Base-by-base conservation (phyloP, 495 filamentous ascomycete species). In the Amorphotheca resinae region DNA sequence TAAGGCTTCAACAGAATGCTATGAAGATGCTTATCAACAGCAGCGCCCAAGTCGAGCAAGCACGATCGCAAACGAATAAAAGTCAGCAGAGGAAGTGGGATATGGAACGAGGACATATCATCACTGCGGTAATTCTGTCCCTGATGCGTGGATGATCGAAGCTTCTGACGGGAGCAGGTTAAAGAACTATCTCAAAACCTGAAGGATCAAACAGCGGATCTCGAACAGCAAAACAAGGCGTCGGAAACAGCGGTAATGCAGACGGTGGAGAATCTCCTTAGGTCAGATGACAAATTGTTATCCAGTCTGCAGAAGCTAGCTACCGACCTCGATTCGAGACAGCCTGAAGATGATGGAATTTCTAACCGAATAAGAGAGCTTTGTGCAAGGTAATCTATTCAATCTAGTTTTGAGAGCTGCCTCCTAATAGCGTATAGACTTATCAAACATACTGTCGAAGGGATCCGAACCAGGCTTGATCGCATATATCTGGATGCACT, bases 401-500 rank as follows among this genome's bases (percentile, higher is more conserved):
- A 17, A 15, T 26, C 3, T 8, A 8, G 16, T 36, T 18, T 15
- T 26, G 4, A 30, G 34, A 6, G 33, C 2, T 2, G 41, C 11
- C 26, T 25, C 30, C 33, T 26, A n/a, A n/a, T n/a, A 32, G 31
- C 26, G 22, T 9, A 37, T 26, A 46, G 36, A 18, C 26, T 50
- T 16, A 69, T 70, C 44, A 69, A 70, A 51, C 62, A 63, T 30
- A 68, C 60, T 0, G 67, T 68, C 21, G 66, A 70, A 50, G 59
- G 58, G 3, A 45, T 69, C 23, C 54, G 66, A 9, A 64, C 66
- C 15, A 64, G 48, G 43, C 55, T 70, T 22, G 67, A 70, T 52
- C 60, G 66, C 32, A 57, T 63, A 11, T 70, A 65, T 46, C 54
- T 70, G n/a, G 64, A 69, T 26, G 39, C 57, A 17, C 51, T 69